Evolutionary conservation across 1,284 basidiomycete genomes (phyloP), one percentile per base, ranked within the genome.

Genomic region (Puccinia horiana): DNA sequence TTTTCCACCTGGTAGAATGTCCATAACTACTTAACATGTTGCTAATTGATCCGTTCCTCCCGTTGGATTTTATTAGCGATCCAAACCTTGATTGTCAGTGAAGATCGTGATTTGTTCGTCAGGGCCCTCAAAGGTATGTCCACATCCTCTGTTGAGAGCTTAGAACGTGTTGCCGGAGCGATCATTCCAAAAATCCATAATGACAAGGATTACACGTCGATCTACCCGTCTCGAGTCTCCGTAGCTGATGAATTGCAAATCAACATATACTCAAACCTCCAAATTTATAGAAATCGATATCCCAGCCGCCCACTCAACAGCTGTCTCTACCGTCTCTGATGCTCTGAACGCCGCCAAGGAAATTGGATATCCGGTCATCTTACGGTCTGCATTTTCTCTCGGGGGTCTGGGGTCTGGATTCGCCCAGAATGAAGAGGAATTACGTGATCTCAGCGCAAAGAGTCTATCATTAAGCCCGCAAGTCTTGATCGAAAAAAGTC

Each of bases 351-450:
- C 97, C 35, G 97, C 96, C 18, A 92, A 92, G 84, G 88, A 89
- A 85, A 99, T 99, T 84, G 95, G 96, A 52, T 99, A 98, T 88
- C 97, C 97, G 4, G 95, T 99, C 87, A 99, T 99, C 86, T 90
- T 99, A 84, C 96, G 97, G 85, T 94, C 97, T 42, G 97, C 97
- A 16, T 99, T 96, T 88, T 98, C 97, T 56, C 92, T 99, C 61
- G 97, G 97, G 87, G 97, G 97, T 88, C 92, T 99, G 83, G 97
- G 97, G 83, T 98, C 96, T 85, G 97, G 97, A 82, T 99, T 99
- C 86, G 97, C 97, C 76, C 92, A 98, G 86, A 92, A 98, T 87
- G 90, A 95, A 42, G 94, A 98, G 84, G 96, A 99, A 89, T 89
- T 99, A 82, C 92, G 95, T 82, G 96, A 99, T 88, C 90, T 99